Base-by-base conservation (phyloP, 164 flowering plant species). In the Aristolochia californica region DNA sequence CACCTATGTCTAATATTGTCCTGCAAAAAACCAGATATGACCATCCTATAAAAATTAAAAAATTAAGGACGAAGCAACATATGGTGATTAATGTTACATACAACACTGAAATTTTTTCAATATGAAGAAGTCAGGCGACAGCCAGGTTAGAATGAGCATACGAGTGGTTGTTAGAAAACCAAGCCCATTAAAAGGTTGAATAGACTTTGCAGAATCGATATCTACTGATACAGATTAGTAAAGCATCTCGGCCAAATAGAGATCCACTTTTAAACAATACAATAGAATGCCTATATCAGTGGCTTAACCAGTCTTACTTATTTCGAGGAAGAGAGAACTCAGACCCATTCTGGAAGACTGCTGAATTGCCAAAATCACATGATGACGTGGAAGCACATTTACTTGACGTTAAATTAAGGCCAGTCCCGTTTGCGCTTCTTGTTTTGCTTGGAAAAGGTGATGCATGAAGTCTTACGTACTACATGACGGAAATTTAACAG, bases 271-370 rank as follows among this genome's bases (percentile, higher is more conserved):
- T n/a, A n/a, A n/a, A n/a, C n/a, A n/a, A n/a, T n/a, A n/a, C n/a
- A n/a, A n/a, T n/a, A n/a, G n/a, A 1, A 34, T 34, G 10, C 10
- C 7, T 34, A 34, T 34, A 34, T 2, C 40, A 34, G 40, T 8
- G 40, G 1, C 40, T 8, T 34, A 34, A 34, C 40, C 40, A 34
- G 40, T 34, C 23, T 45, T 58, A 80, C 91, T 79, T 80, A 62
- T 63, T 66, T 56, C 83, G 65, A 15, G 85, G 91, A 66, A 78
- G 83, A 18, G 60, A 73, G 66, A 80, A 77, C 47, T 72, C 69
- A 58, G 64, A 55, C 59, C 79, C 75, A 59, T 25, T 66, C 47
- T 74, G 78, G 62, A 65, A 15, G 11, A 27, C 34, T 20, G 52
- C 17, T 17, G 61, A 60, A 65, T 23, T 47, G 45, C 67, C 30